Conservation (phyloP, 495 filamentous ascomycete genomes). For the Xylaria cubensis region DNA sequence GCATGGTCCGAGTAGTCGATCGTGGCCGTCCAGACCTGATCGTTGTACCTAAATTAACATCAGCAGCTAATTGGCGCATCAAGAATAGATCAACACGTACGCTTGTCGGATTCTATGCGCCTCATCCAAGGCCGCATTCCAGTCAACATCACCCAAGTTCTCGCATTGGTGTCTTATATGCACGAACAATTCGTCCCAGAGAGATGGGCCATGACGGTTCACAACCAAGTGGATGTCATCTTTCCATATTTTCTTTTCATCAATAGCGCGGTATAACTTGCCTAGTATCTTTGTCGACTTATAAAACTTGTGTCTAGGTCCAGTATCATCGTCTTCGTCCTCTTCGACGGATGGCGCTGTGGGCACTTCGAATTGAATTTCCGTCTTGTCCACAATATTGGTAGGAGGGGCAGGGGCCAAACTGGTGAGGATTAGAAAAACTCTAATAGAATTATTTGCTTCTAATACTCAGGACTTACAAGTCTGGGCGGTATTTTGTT, state of each 20-base stretch:
- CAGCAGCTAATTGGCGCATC: neutral
- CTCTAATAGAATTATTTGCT: neutral
- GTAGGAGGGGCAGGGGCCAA: conserved; percentile 70
- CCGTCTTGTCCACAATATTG: conserved; percentile 53
- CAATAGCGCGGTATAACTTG: conserved; percentile 72
- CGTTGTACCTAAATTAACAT: conserved; percentile 66
- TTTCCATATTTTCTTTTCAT: conserved; percentile 72
- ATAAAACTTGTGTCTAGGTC: conserved; percentile 64
- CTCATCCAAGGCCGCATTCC: conserved; percentile 46
- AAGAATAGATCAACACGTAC: conserved; percentile 46
- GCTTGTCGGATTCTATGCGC: conserved; percentile 61
- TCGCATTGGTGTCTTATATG: conserved; percentile 47
- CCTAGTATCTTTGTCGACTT: conserved; percentile 73
- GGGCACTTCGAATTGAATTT: conserved; percentile 52
- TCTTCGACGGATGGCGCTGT: conserved; percentile 44
- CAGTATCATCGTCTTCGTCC: conserved; percentile 62
- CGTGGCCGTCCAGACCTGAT: conserved; percentile 63
- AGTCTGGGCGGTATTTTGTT: conserved; percentile 46
- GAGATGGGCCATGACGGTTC: conserved; percentile 27
- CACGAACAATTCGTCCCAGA: conserved; percentile 55
- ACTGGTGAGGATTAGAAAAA: conserved; percentile 33
- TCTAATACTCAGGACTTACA: conserved; percentile 42
- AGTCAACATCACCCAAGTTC: conserved; percentile 34
- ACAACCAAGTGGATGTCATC: conserved; percentile 54
- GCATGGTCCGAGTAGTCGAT: conserved; percentile 64